Percentiles rank a stretch among this genome's conserved stretches.
Conservation (phyloP, 2,329 filamentous ascomycete genomes). For the Talaromyces sp. region DNA sequence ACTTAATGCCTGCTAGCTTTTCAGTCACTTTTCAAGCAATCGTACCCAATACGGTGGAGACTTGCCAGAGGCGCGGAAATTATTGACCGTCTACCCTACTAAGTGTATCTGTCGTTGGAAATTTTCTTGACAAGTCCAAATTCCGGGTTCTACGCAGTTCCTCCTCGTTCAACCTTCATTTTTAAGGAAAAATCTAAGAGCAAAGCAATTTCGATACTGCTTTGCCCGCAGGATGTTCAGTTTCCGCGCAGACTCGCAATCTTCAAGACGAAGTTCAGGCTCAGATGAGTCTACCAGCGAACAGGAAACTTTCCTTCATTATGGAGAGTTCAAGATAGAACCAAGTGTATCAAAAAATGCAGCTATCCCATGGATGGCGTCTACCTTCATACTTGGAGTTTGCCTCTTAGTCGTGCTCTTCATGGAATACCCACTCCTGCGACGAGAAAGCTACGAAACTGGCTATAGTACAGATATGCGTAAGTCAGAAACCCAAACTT, state of each 20-base stretch:
- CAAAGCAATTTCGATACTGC: not conserved
- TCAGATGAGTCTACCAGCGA: not conserved
- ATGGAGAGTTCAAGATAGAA: not conserved
- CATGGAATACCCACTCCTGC: not conserved
- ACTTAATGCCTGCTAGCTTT: too few species aligned
- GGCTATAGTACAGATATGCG: not conserved
- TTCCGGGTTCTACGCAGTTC: not conserved
- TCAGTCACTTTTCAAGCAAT: too few species aligned
- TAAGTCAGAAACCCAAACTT: not conserved
- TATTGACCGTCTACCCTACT: not conserved
- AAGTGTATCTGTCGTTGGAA: not conserved
- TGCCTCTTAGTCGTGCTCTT: not conserved
- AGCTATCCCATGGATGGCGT: not conserved
- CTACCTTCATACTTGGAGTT: not conserved
- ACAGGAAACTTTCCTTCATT: not conserved
- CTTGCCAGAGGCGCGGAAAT: not conserved
- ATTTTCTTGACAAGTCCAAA: not conserved
- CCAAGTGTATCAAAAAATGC: not conserved
- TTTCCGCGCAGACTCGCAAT: not conserved
- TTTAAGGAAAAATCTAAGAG: not conserved
- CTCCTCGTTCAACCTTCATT: not conserved
- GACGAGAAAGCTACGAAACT: not conserved
- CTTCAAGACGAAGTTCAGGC: not conserved
- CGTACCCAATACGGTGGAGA: too few species aligned
- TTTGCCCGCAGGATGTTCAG: not conserved